phyloP scores from a whole-genome alignment of 805 yeast genomes.

The Saccharomycopsis malanga region DNA sequence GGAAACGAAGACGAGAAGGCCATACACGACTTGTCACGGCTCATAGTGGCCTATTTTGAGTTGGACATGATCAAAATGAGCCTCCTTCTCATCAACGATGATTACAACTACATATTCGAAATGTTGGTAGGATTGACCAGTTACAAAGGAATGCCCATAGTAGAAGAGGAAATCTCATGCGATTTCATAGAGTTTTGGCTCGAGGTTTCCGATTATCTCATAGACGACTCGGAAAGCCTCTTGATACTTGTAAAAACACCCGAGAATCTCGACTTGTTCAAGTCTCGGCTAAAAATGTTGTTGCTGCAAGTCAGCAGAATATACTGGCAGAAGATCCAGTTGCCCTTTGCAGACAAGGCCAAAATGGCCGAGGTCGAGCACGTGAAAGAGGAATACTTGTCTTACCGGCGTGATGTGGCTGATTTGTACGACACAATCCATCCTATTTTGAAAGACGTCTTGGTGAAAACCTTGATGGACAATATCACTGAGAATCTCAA shows the following conservation, averaged over 20 bases:
- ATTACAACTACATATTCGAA: conserved; percentile 37
- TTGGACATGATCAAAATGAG: conserved; percentile 38
- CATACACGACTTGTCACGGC: conserved; percentile 36
- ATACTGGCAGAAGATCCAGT: conserved; percentile 63
- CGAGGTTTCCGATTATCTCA: conserved; percentile 50
- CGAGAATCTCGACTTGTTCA: conserved; percentile 27
- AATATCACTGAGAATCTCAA: conserved; percentile 29
- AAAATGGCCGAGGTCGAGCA: conserved; percentile 27
- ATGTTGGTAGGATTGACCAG: conserved; percentile 47
- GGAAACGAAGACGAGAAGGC: conserved; percentile 27
- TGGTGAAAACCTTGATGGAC: conserved; percentile 39
- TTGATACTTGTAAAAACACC: conserved; percentile 30
- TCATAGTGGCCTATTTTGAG: conserved; percentile 42
- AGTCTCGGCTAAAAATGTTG: conserved; percentile 30
- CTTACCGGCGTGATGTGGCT: conserved; percentile 65
- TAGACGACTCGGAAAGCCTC: conserved; percentile 40
- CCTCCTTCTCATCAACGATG: conserved; percentile 31
- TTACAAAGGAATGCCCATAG: conserved; percentile 49
- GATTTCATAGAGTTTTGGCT: conserved; percentile 64
- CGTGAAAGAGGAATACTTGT: conserved; percentile 48
- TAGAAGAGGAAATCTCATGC: conserved; percentile 51
- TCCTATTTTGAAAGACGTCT: conserved; percentile 50
- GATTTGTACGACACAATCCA: conserved; percentile 72
- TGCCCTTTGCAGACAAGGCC: conserved; percentile 22
- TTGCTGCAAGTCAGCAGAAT: conserved; percentile 44